Conservation (phyloP, 495 filamentous ascomycete genomes). For the Hypoxylon subgilvum region DNA sequence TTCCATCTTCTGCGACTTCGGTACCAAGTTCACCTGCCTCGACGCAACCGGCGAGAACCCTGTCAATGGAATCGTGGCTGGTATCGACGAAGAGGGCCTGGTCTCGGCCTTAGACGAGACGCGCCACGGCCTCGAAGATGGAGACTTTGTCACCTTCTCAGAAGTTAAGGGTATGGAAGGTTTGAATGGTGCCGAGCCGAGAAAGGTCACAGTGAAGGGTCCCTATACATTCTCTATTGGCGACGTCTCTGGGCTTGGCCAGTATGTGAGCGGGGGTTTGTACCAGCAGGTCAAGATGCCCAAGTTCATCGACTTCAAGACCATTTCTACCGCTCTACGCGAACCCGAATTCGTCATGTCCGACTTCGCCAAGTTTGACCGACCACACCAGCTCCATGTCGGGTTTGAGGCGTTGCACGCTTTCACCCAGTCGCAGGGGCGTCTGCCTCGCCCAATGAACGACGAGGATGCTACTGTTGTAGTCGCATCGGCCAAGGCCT, state of each 20-base stretch:
- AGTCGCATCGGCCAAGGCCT: constrained; percentile 69
- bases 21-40: constrained; percentile 85
- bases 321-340: constrained; percentile 73
- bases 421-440: constrained; percentile 73
- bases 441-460: constrained; percentile 81
- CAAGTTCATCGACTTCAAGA: constrained; percentile 88
- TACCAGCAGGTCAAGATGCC: constrained; percentile 98
- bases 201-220: constrained; percentile 90
- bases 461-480: constrained; percentile 82
- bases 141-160: constrained; percentile 92
- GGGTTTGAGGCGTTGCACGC: constrained; percentile 91
- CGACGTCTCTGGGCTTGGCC: constrained; percentile 83
- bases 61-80: constrained; percentile 86
- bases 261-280: constrained; percentile 85
- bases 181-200: constrained; percentile 79
- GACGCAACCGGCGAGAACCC: constrained; percentile 91
- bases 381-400: constrained; percentile 87
- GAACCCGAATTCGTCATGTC: constrained; percentile 89
- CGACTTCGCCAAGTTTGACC: constrained; percentile 96
- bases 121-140: constrained; percentile 93
- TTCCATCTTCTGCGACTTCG: constrained; percentile 96
- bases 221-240: constrained; percentile 98
- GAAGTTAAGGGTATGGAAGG: constrained; percentile 93
- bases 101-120: constrained; percentile 96
- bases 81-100: constrained; percentile 83